Conservation (phyloP, 78 protist species). For the Dictyostelium brefeldianum region DNA sequence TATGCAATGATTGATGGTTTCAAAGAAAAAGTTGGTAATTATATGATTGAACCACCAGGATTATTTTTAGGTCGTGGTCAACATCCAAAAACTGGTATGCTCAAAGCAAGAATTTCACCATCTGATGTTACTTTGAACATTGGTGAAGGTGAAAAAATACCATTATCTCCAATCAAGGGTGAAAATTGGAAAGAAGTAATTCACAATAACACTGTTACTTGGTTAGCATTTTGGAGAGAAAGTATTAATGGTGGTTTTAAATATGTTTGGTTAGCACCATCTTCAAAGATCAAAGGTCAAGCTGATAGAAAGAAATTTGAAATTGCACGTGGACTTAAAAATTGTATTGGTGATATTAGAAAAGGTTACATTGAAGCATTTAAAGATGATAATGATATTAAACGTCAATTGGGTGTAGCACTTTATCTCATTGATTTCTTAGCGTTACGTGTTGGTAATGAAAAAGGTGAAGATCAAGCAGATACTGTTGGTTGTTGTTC, state of each 20-base stretch:
- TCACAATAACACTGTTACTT: slow-evolving; percentile 93
- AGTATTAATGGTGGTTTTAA: slow-evolving; percentile 82
- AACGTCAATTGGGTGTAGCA: slow-evolving; percentile 94
- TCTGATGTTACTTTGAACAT: slow-evolving; percentile 97
- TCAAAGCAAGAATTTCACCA: slow-evolving; percentile 96
- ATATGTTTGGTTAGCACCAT: slow-evolving; percentile 93
- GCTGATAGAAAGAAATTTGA: slow-evolving; percentile 97
- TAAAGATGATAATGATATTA: neutral
- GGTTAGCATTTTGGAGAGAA: slow-evolving; percentile 99
- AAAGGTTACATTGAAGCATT: slow-evolving; percentile 80
- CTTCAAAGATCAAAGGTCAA: slow-evolving; percentile 89
- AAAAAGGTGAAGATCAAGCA: slow-evolving; percentile 97
- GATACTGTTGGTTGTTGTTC: slow-evolving; percentile 99
- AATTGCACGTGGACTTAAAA: slow-evolving; percentile 94
- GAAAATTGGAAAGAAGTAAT: slow-evolving; percentile 91
- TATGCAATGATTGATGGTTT: slow-evolving; percentile 96
- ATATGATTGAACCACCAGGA: slow-evolving; percentile 98
- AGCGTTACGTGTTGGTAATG: slow-evolving; percentile 99
- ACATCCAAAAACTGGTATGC: slow-evolving; percentile 98
- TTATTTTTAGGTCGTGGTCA: slow-evolving; percentile 99
- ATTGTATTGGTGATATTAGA: slow-evolving; percentile 88
- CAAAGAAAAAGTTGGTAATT: slow-evolving; percentile 96
- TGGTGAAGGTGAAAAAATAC: slow-evolving; percentile 89
- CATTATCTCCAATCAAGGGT: slow-evolving; percentile 93
- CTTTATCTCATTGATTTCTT: slow-evolving; percentile 96